Base-by-base conservation (phyloP, 202 grass and related monocot species). In the Schoenoplectus tabernaemontani region DNA sequence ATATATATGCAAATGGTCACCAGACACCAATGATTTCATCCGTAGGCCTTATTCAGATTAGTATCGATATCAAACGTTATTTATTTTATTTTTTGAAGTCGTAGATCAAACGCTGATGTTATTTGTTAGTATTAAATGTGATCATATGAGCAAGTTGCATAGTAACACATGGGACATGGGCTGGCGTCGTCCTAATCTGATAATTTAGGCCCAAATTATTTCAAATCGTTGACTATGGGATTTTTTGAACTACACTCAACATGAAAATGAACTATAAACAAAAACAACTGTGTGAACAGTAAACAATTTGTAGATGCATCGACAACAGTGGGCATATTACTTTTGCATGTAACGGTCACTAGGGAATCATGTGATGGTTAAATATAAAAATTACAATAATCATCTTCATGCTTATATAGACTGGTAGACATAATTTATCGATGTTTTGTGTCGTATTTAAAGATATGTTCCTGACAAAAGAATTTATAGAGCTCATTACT, bases 261-360 rank as follows among this genome's bases (percentile, higher is more conserved):
- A 54, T 74, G 15, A 48, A 38, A 39, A 1, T 44, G 16, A 19
- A 32, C 0, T 74, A 54, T 74, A 74, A 74, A 54, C 7, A 54
- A 74, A 53, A 10, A 4, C 66, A 72, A 48, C 11, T 23, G 42
- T 46, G 11, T 47, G 67, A n/a, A n/a, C n/a, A n/a, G n/a, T n/a
- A n/a, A 72, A 50, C 43, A 48, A 72, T 30, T 72, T 72, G 43
- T 50, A n/a, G 5, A 74, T 72, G 12, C 9, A 22, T 68, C 15
- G 63, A 72, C 23, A 72, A 72, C 68, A 43, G 68, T 72, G 42
- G 68, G 46, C 13, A 53, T 34, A 51, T 51, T 53, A n/a, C 9
- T 30, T 53, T 53, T 53, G 46, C 69, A 73, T 26, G 44, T 50
- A 73, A 73, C 69, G 69, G 69, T 73, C 69, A 51, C 7, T 73